Percentiles rank a stretch among this genome's conserved stretches.
Evolutionary conservation across 768 basidiomycete species (phyloP).

Genomic region (Rhizopogon vinicolor): DNA sequence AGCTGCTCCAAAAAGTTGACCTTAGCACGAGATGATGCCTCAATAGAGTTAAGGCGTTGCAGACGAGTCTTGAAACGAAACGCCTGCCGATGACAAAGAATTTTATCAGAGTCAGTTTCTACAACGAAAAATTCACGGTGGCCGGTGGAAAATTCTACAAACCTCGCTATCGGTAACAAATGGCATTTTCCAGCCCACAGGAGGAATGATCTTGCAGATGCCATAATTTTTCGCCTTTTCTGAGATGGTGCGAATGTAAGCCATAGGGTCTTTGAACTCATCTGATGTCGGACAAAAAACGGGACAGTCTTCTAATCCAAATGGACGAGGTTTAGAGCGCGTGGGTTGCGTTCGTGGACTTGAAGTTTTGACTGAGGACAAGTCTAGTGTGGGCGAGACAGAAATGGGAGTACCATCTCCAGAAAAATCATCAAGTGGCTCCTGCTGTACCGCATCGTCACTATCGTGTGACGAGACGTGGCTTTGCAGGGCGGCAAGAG

Average conservation of each 20-base stretch:
- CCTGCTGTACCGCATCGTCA: constrained; percentile 40
- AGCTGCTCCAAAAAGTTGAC: constrained; percentile 97
- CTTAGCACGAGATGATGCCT: constrained; percentile 94
- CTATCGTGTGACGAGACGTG: constrained; percentile 53
- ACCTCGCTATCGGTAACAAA: constrained; percentile 95
- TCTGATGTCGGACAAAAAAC: constrained; percentile 85
- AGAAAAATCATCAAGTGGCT: constrained; percentile 42
- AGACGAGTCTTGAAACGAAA: constrained; percentile 96
- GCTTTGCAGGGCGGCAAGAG: constrained; percentile 71
- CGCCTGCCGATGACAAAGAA: constrained; percentile 36
- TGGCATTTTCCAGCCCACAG: constrained; percentile 91
- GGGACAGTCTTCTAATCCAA: constrained; percentile 86
- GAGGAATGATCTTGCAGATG: constrained; percentile 95
- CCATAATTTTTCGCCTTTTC: constrained; percentile 71
- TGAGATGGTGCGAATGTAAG: constrained; percentile 82
- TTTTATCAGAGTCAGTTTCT: constrained; percentile 13
- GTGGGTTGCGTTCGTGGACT: constrained; percentile 40
- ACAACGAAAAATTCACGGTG: constrained; percentile 20
- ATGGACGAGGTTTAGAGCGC: constrained; percentile 55
- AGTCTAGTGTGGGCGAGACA: constrained; percentile 58
- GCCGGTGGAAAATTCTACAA: constrained; percentile 22
- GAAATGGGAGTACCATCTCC: constrained; percentile 54
- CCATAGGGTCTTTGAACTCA: constrained; percentile 92
- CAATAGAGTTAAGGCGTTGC: constrained; percentile 93
- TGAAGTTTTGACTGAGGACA: constrained; percentile 66